Evolutionary conservation across 495 filamentous ascomycete species (phyloP).

Genomic region (Glarea lozoyensis): DNA sequence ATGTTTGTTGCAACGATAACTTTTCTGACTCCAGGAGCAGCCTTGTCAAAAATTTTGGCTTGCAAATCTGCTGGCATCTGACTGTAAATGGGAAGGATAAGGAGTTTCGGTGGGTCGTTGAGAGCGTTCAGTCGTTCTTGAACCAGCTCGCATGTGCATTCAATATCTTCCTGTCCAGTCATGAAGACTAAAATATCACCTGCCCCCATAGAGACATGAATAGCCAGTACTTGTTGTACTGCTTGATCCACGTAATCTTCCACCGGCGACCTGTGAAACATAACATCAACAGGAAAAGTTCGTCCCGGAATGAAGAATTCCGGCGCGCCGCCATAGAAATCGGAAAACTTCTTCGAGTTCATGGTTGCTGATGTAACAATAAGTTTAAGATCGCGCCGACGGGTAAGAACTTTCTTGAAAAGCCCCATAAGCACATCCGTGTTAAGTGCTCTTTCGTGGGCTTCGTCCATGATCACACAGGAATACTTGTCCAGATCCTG

Average conservation of each 20-base stretch:
- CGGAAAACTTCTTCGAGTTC: slow-evolving; percentile 93
- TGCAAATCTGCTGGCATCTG: slow-evolving; percentile 99
- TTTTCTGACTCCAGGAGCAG: slow-evolving; percentile 83
- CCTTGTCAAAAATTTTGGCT: slow-evolving; percentile 93
- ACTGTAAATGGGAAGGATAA: slow-evolving; percentile 96
- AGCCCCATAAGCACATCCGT: slow-evolving; percentile 97
- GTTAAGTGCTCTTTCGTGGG: slow-evolving; percentile 92
- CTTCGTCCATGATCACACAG: slow-evolving; percentile 99
- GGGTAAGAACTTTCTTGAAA: slow-evolving; percentile 90
- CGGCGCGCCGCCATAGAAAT: slow-evolving; percentile 95
- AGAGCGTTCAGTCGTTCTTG: slow-evolving; percentile 83
- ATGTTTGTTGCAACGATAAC: slow-evolving; percentile 99
- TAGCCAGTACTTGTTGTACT: slow-evolving; percentile 93
- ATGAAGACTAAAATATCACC: slow-evolving; percentile 98
- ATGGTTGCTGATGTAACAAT: slow-evolving; percentile 99
- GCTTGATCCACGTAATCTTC: slow-evolving; percentile 98
- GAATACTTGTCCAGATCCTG: slow-evolving; percentile 93
- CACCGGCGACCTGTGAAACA: slow-evolving; percentile 90
- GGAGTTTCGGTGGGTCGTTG: slow-evolving; percentile 91
- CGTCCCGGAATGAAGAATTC: slow-evolving; percentile 95
- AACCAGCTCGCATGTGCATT: slow-evolving; percentile 87
- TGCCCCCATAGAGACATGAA: slow-evolving; percentile 83
- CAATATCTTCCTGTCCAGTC: slow-evolving; percentile 99
- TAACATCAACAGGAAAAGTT: slow-evolving; percentile 95
- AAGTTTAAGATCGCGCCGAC: slow-evolving; percentile 85